Conservation (phyloP, 2,329 filamentous ascomycete species). For the Colletotrichum sp. region DNA sequence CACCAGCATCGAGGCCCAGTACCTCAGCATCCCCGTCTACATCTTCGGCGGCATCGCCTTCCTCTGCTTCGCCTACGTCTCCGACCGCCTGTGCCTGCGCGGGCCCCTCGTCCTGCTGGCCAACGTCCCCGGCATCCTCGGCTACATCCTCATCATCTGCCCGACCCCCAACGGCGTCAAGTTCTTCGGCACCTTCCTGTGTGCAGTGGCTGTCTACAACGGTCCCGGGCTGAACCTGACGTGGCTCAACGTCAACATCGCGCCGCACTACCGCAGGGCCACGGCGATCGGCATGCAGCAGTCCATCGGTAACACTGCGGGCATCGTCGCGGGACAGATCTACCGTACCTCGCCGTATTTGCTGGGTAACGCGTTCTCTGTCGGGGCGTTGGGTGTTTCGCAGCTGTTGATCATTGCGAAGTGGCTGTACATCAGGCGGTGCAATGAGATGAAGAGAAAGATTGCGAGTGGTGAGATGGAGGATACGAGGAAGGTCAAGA, state of each 20-base stretch:
- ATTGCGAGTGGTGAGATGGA: slow-evolving; percentile 42
- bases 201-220: slow-evolving; percentile 51
- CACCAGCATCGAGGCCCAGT: slow-evolving; percentile 53
- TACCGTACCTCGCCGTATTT: slow-evolving; percentile 36
- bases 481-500: slow-evolving; percentile 48
- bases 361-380: slow-evolving; percentile 29
- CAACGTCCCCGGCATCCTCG: slow-evolving; percentile 53
- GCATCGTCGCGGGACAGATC: slow-evolving; percentile 45
- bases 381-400: slow-evolving; percentile 31
- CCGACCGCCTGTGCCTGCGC: slow-evolving; percentile 43
- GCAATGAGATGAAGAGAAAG: slow-evolving; percentile 44
- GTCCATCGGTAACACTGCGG: slow-evolving; percentile 44
- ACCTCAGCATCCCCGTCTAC: slow-evolving; percentile 63
- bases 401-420: slow-evolving; percentile 41
- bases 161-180: slow-evolving; percentile 53
- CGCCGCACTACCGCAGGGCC: slow-evolving; percentile 49
- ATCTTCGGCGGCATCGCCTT: slow-evolving; percentile 52
- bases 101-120: slow-evolving; percentile 59
- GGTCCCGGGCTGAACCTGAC: slow-evolving; percentile 51
- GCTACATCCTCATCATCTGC: slow-evolving; percentile 52
- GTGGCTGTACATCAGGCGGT: slow-evolving; percentile 45
- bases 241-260: slow-evolving; percentile 51
- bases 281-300: slow-evolving; percentile 45
- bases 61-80: slow-evolving; percentile 47
- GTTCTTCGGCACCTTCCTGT: slow-evolving; percentile 55